Evolutionary conservation across 2,329 filamentous ascomycete genomes (phyloP), one percentile per base, ranked within the genome.

Genomic region (Ascochyta pisi): DNA sequence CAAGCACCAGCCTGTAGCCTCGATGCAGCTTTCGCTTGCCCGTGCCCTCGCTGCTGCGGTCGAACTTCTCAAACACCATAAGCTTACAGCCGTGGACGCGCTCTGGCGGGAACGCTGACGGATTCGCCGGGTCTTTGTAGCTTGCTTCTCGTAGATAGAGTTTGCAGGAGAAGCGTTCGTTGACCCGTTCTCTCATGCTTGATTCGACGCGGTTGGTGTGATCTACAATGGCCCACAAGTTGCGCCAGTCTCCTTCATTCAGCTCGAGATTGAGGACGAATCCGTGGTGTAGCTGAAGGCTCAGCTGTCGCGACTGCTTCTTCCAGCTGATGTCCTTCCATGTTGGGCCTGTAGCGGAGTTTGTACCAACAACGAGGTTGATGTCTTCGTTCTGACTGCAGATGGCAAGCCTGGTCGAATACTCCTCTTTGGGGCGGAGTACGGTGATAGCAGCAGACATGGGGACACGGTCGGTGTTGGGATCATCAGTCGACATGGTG

Each of bases 261-360:
- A 92, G 87, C 60, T 89, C 86, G 16, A 95, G 78, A 19, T 84
- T 84, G 38, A 96, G 77, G 54, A 88, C 79, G 68, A 95, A 94
- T 0, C 90, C 90, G 62, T 91, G 86, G 0, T 90, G 89, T 16
- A 96, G 77, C 57, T 84, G 85, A 34, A 96, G 74, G 19, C 87
- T 85, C 53, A 96, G 81, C 0, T 84, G 83, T 57, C 82, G 84
- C 6, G 82, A 81, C 43, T 89, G 87, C 16, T 87, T 82, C 54
- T 88, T 88, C 92, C 92, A 96, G 38, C 86, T 83, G 5, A 96
- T 84, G 70, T 95, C 89, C 6, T 91, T 86, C 92, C 92, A 96
- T 0, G 85, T 88, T 1, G 90, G 85, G 0, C 90, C 90, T 6
- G 81, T 78, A 61, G 84, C 86, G 64, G 87, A 87, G 67, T 87